These are phyloP conservation scores for Diplodia corticola DNA, from an alignment of 2,329 filamentous ascomycete species.

Conservation along the genomic window DNA sequence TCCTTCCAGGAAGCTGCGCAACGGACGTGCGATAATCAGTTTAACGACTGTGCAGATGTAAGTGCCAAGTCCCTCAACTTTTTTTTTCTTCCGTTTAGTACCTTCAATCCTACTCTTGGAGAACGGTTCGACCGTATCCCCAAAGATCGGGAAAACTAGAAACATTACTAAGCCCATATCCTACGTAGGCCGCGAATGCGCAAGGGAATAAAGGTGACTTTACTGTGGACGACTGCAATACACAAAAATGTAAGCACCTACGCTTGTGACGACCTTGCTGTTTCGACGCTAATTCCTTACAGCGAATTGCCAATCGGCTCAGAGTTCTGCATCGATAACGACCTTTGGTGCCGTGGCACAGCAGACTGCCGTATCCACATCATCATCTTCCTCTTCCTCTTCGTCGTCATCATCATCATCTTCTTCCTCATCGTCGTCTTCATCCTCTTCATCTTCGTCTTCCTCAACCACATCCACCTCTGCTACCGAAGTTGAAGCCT, in stretches of 20 bases:
- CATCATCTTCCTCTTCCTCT: neutral
- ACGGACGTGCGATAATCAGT: constrained; percentile 22
- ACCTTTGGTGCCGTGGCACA: constrained; percentile 11
- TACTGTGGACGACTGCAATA: constrained; percentile 7
- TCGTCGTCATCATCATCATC: neutral
- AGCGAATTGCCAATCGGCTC: neutral
- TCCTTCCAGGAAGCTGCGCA: constrained; percentile 19
- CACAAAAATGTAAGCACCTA: constrained; percentile 5
- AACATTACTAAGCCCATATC: neutral
- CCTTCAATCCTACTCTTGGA: neutral
- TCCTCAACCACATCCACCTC: neutral
- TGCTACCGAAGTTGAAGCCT: neutral
- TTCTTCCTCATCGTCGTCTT: neutral
- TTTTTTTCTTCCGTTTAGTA: neutral
- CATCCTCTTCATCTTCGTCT: neutral
- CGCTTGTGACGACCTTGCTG: neutral
- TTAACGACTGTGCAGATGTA: constrained; percentile 22
- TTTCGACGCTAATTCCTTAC: neutral
- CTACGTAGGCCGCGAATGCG: constrained; percentile 14
- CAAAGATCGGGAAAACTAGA: too few species aligned
- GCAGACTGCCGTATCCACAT: neutral
- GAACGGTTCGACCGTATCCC: too few species aligned
- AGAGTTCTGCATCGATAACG: constrained; percentile 4
- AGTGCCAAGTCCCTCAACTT: neutral
- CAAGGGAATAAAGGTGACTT: constrained; percentile 16